Evolutionary conservation across 225 moss, liverwort and hornwort species (phyloP).

Genomic region (Bryoerythrophyllum caledonicum): DNA sequence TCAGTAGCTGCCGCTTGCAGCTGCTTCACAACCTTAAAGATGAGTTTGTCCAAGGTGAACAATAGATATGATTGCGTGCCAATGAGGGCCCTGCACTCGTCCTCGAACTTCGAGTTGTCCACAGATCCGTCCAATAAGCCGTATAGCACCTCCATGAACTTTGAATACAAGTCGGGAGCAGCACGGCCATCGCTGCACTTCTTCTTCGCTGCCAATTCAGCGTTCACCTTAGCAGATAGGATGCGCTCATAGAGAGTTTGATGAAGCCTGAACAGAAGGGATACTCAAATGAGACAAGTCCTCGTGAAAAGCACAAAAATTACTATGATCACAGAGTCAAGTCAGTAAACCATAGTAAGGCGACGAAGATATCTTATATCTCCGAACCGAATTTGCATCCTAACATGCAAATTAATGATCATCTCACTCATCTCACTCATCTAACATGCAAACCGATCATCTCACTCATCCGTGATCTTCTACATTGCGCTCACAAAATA

Average conservation of each 20-base stretch:
- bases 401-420: background rate
- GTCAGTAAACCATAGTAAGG: background rate
- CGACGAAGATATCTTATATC: background rate
- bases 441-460: background rate
- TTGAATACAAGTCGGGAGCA: slow-evolving; percentile 77
- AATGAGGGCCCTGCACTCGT: slow-evolving; percentile 89
- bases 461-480: background rate
- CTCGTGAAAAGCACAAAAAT: background rate
- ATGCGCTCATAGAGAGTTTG: slow-evolving; percentile 91
- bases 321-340: slow-evolving; percentile 5
- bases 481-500: background rate
- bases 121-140: slow-evolving; percentile 83
- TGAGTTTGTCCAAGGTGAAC: slow-evolving; percentile 92
- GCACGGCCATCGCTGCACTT: slow-evolving; percentile 57
- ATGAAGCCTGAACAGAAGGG: slow-evolving; percentile 38
- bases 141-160: slow-evolving; percentile 79
- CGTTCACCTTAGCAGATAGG: slow-evolving; percentile 87
- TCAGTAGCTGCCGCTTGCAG: slow-evolving; percentile 80
- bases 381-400: background rate
- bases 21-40: slow-evolving; percentile 96
- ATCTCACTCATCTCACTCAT: background rate
- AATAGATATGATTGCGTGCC: slow-evolving; percentile 92
- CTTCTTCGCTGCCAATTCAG: slow-evolving; percentile 70
- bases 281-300: background rate
- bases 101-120: slow-evolving; percentile 93